Evolutionary conservation across 208 protist genomes (phyloP).

Genomic region (Acanthamoeba quina): DNA sequence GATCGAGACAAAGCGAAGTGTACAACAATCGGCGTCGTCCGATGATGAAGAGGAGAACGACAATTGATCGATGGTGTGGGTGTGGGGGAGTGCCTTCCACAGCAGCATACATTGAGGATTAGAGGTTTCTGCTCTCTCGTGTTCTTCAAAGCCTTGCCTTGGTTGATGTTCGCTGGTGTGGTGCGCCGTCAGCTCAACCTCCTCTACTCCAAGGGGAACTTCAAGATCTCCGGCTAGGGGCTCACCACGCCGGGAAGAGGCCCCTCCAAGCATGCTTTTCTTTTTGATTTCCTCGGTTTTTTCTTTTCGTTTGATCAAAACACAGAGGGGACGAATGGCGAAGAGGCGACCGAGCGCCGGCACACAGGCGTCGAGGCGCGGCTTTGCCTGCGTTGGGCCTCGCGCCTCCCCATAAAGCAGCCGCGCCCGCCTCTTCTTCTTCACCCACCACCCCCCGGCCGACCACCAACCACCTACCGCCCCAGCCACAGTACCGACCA

Average conservation of each 20-base stretch:
- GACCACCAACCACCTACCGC: neutral
- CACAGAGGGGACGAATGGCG: neutral
- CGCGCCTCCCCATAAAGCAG: neutral
- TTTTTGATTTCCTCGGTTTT: neutral
- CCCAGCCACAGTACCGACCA: too few relatives aligned
- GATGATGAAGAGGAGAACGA: neutral
- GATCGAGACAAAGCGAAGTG: constrained; percentile 46
- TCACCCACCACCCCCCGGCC: too few relatives aligned
- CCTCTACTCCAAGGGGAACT: too few relatives aligned
- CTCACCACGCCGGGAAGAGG: too few relatives aligned
- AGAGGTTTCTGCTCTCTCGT: too few relatives aligned
- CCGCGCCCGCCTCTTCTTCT: neutral
- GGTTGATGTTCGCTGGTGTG: too few relatives aligned
- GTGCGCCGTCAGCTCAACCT: too few relatives aligned
- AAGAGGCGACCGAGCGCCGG: neutral
- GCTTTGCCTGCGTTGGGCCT: neutral
- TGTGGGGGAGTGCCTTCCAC: neutral
- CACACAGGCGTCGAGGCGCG: too few relatives aligned
- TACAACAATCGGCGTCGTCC: neutral
- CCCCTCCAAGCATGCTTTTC: too few relatives aligned
- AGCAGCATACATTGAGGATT: too few relatives aligned
- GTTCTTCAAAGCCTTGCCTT: too few relatives aligned
- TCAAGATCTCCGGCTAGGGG: too few relatives aligned
- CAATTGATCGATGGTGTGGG: neutral
- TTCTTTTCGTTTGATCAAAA: neutral